Evolutionary conservation across 2,329 filamentous ascomycete genomes (phyloP).

Genomic region (Aspergillus intermedius): DNA sequence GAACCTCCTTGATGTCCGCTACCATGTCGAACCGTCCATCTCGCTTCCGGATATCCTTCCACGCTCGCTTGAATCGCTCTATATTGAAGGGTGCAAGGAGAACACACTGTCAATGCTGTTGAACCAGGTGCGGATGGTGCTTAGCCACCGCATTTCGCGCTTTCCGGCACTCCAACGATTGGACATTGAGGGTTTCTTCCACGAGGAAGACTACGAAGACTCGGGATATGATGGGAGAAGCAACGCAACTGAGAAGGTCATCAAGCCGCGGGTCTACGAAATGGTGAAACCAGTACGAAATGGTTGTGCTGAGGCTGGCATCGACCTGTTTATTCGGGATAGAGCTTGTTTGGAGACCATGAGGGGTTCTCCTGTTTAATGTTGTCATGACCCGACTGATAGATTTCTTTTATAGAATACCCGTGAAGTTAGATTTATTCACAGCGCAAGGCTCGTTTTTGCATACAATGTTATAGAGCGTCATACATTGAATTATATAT

Average conservation of each 20-base stretch:
- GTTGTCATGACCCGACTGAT: background rate
- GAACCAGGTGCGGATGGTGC: constrained; percentile 15
- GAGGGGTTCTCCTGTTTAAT: constrained; percentile 1
- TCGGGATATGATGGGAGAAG: constrained; percentile 7
- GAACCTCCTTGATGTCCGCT: constrained; percentile 26
- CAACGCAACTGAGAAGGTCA: constrained; percentile 6
- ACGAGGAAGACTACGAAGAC: constrained; percentile 17
- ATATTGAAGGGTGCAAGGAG: constrained; percentile 25
- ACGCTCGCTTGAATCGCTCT: constrained; percentile 16
- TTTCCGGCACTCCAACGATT: constrained; percentile 14
- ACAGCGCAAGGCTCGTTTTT: too few species aligned
- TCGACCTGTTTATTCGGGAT: constrained; percentile 21
- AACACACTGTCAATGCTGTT: constrained; percentile 18
- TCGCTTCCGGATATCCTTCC: constrained; percentile 20
- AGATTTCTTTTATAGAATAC: background rate
- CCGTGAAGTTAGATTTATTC: too few species aligned
- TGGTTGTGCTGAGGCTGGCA: constrained; percentile 14
- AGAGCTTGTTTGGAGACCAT: constrained; percentile 15
- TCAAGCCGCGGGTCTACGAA: constrained; percentile 20
- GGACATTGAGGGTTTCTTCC: constrained; percentile 24
- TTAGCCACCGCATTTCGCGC: constrained; percentile 13
- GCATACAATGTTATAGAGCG: too few species aligned
- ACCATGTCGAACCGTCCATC: constrained; percentile 17
- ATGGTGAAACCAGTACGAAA: constrained; percentile 15
- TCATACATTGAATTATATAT: too few species aligned